These are phyloP conservation scores for Cryptococcus jaspeensis DNA, from an alignment of 1,284 basidiomycete species.

Conservation along the genomic window DNA sequence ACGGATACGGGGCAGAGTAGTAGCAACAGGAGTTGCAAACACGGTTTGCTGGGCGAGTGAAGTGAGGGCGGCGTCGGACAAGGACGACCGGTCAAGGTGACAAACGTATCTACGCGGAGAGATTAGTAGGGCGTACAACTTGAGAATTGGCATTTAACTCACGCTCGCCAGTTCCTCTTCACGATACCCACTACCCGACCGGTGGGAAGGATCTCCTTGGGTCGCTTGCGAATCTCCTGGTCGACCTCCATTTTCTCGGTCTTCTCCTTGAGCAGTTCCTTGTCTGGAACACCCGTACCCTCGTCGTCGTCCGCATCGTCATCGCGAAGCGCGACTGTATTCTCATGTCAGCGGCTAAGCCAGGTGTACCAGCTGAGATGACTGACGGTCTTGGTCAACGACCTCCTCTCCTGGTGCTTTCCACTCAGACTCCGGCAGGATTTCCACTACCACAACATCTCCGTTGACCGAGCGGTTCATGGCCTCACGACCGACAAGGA, in stretches of 20 bases:
- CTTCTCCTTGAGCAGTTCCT: conserved; percentile 39
- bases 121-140: conserved; percentile 1
- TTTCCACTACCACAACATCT: conserved; percentile 86
- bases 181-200: conserved; percentile 88
- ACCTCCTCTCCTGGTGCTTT: conserved; percentile 90
- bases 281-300: conserved; percentile 52
- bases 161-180: conserved; percentile 94
- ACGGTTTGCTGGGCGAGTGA: conserved; percentile 87
- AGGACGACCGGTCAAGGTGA: conserved; percentile 86
- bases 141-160: conserved; percentile 46
- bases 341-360: background rate
- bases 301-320: conserved; percentile 78
- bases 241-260: conserved; percentile 43
- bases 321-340: conserved; percentile 74
- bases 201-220: conserved; percentile 67
- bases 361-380: conserved; percentile 1
- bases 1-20: conserved; percentile 88
- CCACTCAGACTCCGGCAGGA: conserved; percentile 88
- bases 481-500: conserved; percentile 83
- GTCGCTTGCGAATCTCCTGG: conserved; percentile 49
- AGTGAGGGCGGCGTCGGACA: conserved; percentile 73
- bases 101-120: conserved; percentile 74
- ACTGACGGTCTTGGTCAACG: conserved; percentile 80
- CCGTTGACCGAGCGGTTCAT: conserved; percentile 97
- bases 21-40: conserved; percentile 91